Base-by-base conservation (phyloP, 1,284 basidiomycete species). In the Ceratorhiza oryzae-sativae region DNA sequence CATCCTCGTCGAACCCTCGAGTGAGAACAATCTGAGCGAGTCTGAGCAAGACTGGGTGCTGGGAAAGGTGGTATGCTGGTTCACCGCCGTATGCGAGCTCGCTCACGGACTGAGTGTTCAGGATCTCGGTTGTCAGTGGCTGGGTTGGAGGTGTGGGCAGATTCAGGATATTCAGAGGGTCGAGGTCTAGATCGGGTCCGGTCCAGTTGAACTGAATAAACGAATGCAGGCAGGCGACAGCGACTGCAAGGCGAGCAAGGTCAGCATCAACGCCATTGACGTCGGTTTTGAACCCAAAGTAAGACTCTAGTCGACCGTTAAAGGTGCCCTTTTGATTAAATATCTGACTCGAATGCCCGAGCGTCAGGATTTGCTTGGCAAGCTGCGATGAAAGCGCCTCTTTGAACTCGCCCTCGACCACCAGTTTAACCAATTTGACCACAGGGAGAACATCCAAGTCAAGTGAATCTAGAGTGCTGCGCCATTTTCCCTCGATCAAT, bases 191-290 rank as follows among this genome's bases (percentile, higher is more conserved):
- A 77, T 94, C 87, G 0, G 97, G 97, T 0, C 97, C 97, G 0
- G 96, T 98, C 95, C 95, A 99, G 81, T 99, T 99, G 42, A 86
- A 85, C 80, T 99, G 97, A 0, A 97, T 84, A 81, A 97, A 99
- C 0, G 93, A 88, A 75, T 97, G 94, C 32, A 98, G 83, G 71
- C 90, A 90, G 3, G 94, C 90, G 1, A 96, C 85, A 0, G 89
- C 94, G 0, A 94, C 76, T 15, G 86, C 80, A 42, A 98, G 82
- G 23, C 85, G 84, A 45, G 86, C 75, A n/a, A 88, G 77, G 77
- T 91, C 89, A 32, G 80, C 78, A 53, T 80, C 80, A 20, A 76
- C 71, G n/a, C 56, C 48, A 25, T 67, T 61, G 10, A 23, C 36
- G 0, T 56, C 59, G n/a, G 46, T 25, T 56, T 45, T 46, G 34